Percentiles rank a stretch among this genome's conserved stretches.
Evolutionary conservation across 2,329 filamentous ascomycete genomes (phyloP).

Genomic region (Purpureocillium takamizusanense): DNA sequence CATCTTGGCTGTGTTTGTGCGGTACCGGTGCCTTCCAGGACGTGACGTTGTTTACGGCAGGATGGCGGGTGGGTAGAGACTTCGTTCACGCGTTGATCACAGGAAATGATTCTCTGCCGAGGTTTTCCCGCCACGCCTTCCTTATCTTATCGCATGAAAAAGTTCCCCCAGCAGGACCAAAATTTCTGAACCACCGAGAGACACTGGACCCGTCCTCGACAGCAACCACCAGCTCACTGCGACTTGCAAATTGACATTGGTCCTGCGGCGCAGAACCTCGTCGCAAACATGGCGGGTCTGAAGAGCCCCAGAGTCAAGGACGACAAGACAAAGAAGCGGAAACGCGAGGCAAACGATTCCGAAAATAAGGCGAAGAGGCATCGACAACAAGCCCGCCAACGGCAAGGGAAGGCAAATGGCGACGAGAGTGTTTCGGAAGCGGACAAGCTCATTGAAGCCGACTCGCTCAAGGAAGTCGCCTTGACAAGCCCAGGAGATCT

Average conservation of each 20-base stretch:
- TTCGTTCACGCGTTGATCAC: slow-evolving; percentile 1
- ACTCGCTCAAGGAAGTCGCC: slow-evolving; percentile 5
- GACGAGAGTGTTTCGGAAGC: slow-evolving; percentile 6
- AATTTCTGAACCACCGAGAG: slow-evolving; percentile 20
- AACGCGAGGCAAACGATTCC: slow-evolving; percentile 33
- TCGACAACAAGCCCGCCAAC: slow-evolving; percentile 21
- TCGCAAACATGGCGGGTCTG: slow-evolving; percentile 23
- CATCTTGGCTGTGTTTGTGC: slow-evolving; percentile 49
- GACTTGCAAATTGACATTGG: slow-evolving; percentile 9
- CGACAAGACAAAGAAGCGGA: slow-evolving; percentile 35
- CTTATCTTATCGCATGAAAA: slow-evolving; percentile 34
- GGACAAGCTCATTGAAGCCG: slow-evolving; percentile 2
- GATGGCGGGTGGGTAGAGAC: neutral
- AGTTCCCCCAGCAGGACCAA: slow-evolving; percentile 30
- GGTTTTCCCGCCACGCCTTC: slow-evolving; percentile 16
- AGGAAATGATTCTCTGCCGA: slow-evolving; percentile 17
- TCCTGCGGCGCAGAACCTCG: slow-evolving; percentile 1
- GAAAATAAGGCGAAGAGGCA: slow-evolving; percentile 32
- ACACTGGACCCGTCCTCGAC: slow-evolving; percentile 1
- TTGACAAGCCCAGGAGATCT: slow-evolving; percentile 14
- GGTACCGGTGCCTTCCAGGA: too few relatives aligned
- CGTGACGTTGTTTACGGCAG: neutral
- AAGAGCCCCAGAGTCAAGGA: slow-evolving; percentile 23
- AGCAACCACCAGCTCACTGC: slow-evolving; percentile 1
- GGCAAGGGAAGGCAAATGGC: slow-evolving; percentile 18